Evolutionary conservation across 116 monocot species (phyloP), one percentile per base, ranked within the genome.

Genomic region (Posidonia oceanica): DNA sequence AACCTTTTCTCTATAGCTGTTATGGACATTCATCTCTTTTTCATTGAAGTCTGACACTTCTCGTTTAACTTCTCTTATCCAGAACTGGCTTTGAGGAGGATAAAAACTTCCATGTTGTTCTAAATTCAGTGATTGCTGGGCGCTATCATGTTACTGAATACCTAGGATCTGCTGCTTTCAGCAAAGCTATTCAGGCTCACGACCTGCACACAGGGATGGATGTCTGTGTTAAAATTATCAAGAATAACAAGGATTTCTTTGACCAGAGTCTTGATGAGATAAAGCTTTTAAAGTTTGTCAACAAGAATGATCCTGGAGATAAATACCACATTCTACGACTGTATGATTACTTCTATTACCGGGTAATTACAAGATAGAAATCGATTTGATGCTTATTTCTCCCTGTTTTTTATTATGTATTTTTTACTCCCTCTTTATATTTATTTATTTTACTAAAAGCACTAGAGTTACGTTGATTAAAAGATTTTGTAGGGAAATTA

Each of bases 211-310:
- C 98, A 37, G 98, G 98, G 39, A 87, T 88, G 79, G 93, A 98
- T 86, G 98, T 98, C 3, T 98, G 98, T 44, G 80, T 98, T 63
- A 98, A 98, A 76, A 98, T 98, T 68, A 98, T 98, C 71, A 98
- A 98, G 80, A 98, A 98, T 71, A 92, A 98, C 80, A 98, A 98
- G 75, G 98, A 98, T 79, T 98, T 98, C 72, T 98, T 98, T 60
- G 98, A 98, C 62, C 98, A 98, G 85, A 98, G 98, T 74, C 86
- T 98, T 76, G 98, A 98, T 81, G 98, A 93, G 76, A 98, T 98
- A 70, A 98, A 98, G 80, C 98, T 98, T 67, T 73, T 98, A 57
- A 98, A 98, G 76, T 98, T 72, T 90, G 82, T 93, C 39, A 98
- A 98, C 82, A 92, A 90, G 77, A 80, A 98, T 80, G 98, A 98